Base-by-base conservation (phyloP, 768 basidiomycete genomes). In the Neoboletus brunneissimus region DNA sequence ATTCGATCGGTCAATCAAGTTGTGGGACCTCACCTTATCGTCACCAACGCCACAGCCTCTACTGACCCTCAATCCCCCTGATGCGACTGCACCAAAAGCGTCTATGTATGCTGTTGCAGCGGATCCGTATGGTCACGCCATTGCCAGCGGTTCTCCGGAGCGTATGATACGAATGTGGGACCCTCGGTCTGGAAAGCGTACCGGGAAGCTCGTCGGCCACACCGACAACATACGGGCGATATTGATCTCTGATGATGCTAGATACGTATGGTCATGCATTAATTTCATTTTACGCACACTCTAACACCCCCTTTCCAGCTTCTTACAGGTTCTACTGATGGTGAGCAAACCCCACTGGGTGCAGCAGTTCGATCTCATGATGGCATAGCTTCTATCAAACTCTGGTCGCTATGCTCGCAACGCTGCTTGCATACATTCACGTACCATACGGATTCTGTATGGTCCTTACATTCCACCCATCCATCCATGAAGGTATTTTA, bases 181-280 rank as follows among this genome's bases (percentile, higher is more conserved):
- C 67, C 93, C 95, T 4, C 80, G 97, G 16, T 81, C 85, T 1
- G 91, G 91, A 10, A 91, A 87, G 65, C 79, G 89, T 43, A 86
- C 81, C 3, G 83, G 87, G 12, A 93, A 97, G 66, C 80, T 98
- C 0, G 92, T 98, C 8, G 96, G 96, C 0, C 96, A 99, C 69
- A 96, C 96, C 0, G 97, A 99, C 72, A 98, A 98, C 64, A 94
- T 99, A 57, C 82, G 96, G 10, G 85, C 92, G 5, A 88, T 98
- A 43, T 72, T 95, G 22, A 79, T 98, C 1, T 91, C 91, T 6
- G 93, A 94, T 29, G 95, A 98, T 70, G 86, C 91, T 23, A 83
- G 83, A 83, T 94, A 93, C 72, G 92, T 95, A 67, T 72, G 92
- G 77, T 50, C 16, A 38, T 53, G 34, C 22, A 42, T 44, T 54